A percentile compares a stretch with the other conserved stretches of the same genome.
These are phyloP conservation scores for Monilinia aucupariae DNA, from an alignment of 2,329 filamentous ascomycete genomes.

Conservation along the genomic window DNA sequence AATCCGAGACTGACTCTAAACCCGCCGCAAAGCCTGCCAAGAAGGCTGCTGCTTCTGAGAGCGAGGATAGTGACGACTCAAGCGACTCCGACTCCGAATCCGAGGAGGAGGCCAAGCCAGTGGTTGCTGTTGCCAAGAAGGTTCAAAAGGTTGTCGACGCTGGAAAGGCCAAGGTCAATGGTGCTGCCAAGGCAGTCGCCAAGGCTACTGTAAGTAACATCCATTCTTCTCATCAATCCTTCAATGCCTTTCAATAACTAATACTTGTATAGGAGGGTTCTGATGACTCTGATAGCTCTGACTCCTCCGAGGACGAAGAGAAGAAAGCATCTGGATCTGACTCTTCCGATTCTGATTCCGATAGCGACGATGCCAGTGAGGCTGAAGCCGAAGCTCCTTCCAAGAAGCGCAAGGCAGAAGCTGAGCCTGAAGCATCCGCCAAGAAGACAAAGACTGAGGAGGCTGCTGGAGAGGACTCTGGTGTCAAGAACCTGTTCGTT, in stretches of 20 bases:
- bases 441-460: constrained; percentile 51
- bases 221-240: background rate
- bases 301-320: constrained; percentile 24
- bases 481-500: constrained; percentile 61
- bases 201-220: constrained; percentile 32
- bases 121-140: constrained; percentile 26
- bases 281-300: constrained; percentile 14
- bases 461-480: constrained; percentile 36
- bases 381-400: constrained; percentile 37
- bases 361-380: constrained; percentile 21
- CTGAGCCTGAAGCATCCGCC: constrained; percentile 38
- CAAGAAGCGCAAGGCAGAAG: constrained; percentile 57
- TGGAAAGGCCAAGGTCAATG: constrained; percentile 31
- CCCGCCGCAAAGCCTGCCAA: constrained; percentile 18
- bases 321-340: constrained; percentile 21
- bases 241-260: background rate
- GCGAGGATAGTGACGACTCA: constrained; percentile 29
- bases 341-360: constrained; percentile 25
- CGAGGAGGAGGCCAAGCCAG: constrained; percentile 26
- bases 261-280: background rate
- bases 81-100: constrained; percentile 30
- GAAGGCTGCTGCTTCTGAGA: constrained; percentile 32
- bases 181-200: constrained; percentile 30
- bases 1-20: constrained; percentile 27
- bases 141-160: constrained; percentile 29